phyloP scores from a whole-genome alignment of 352 stramenopile species.

The Halophytophthora polymorphica region DNA sequence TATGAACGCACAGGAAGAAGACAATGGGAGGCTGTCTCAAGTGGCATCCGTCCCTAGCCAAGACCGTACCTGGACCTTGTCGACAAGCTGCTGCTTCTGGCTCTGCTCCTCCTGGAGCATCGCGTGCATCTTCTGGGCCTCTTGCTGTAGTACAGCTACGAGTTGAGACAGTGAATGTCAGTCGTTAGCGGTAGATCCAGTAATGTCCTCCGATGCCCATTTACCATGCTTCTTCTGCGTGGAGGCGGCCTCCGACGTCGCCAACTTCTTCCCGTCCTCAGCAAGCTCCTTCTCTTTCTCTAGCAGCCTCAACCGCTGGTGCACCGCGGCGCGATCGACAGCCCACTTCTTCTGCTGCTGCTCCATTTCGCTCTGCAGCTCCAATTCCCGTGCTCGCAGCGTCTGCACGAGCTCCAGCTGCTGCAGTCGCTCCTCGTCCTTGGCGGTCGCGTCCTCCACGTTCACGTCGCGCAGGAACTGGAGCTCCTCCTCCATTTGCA shows the following conservation, averaged over 20 bases:
- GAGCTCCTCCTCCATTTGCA: constrained; percentile 50
- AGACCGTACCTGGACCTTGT: constrained; percentile 18
- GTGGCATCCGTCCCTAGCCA: no score
- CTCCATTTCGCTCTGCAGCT: constrained; percentile 54
- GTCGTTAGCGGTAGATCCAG: not conserved
- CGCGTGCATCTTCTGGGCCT: constrained; percentile 7
- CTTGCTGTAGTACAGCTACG: constrained; percentile 11
- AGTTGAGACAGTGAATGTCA: not conserved
- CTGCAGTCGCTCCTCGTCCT: constrained; percentile 54
- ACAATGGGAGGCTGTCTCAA: no score
- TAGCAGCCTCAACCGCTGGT: constrained; percentile 46
- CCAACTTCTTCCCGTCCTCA: constrained; percentile 29
- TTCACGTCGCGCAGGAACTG: constrained; percentile 55
- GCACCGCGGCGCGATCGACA: constrained; percentile 34
- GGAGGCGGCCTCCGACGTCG: constrained; percentile 14
- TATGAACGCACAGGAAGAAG: no score
- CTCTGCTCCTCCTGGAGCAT: constrained; percentile 16
- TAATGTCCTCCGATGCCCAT: not conserved
- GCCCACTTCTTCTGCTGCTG: constrained; percentile 61
- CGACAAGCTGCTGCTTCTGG: constrained; percentile 16
- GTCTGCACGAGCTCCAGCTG: constrained; percentile 59
- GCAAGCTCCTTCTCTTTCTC: constrained; percentile 56
- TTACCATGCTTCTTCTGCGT: constrained; percentile 35
- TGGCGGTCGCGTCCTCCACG: constrained; percentile 40
- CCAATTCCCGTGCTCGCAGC: constrained; percentile 41